Base-by-base conservation (phyloP, 148 eudicot genomes). In the Agrostemma githago region DNA sequence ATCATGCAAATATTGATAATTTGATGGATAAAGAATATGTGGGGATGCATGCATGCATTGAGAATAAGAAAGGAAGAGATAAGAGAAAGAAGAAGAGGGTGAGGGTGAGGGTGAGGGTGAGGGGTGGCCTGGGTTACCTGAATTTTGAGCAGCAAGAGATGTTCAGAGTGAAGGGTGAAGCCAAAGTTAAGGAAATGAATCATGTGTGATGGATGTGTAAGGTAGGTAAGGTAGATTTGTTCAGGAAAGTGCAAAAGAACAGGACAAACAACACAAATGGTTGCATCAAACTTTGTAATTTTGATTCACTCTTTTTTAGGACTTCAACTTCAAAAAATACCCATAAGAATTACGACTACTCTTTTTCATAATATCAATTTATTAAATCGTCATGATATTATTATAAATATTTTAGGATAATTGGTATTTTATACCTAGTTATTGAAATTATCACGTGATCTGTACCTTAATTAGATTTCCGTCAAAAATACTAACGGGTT, bases 11-110 rank as follows among this genome's bases (percentile, higher is more conserved):
- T 66, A 39, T 19, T 26, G 34, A 65, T 6, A 42, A 14, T 42
- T 42, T n/a, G 12, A 16, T 8, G 38, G 20, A 63, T 44, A 21
- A 42, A 40, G 15, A 43, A 62, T 73, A 4, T 61, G 67, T 19
- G 51, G 71, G 1, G n/a, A n/a, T n/a, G n/a, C 68, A 17, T 77
- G 80, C 80, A 77, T 77, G 75, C 17, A 71, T 14, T 4, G 26
- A 57, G 10, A 34, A 56, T 2, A 66, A 8, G 15, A 44, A 26
- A 26, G 34, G 34, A 26, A 26, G 34, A 26, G 34, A 26, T 26
- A 26, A 26, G 34, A 26, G 34, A 26, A 26, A 26, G 34, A 26
- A 26, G 34, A 26, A 42, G 9, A 51, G 61, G 61, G 51, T 12
- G 26, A 64, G 38, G 46, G 19, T 2, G 19, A 63, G 2, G 51